phyloP scores from a whole-genome alignment of 768 basidiomycete species.

The Russula ochroleuca region DNA sequence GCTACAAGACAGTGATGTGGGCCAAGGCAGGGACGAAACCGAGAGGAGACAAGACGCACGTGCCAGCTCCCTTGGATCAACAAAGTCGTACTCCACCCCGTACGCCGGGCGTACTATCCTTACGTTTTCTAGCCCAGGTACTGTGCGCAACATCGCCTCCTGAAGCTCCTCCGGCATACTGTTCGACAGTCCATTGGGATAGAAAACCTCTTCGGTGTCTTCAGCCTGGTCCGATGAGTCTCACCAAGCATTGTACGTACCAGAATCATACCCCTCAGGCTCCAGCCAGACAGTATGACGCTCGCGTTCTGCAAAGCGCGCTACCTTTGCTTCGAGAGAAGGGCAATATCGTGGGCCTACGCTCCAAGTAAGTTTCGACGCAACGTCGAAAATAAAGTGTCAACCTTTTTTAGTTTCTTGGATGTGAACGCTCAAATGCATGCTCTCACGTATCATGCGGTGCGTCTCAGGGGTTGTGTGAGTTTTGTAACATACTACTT shows the following conservation, averaged over 20 bases:
- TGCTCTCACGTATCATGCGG: slow-evolving; percentile 64
- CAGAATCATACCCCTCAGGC: slow-evolving; percentile 87
- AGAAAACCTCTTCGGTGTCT: slow-evolving; percentile 60
- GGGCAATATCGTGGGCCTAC: slow-evolving; percentile 89
- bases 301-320: slow-evolving; percentile 68
- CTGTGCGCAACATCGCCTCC: slow-evolving; percentile 75
- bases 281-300: slow-evolving; percentile 83
- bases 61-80: slow-evolving; percentile 77
- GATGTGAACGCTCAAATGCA: slow-evolving; percentile 78
- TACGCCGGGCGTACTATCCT: slow-evolving; percentile 83
- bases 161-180: slow-evolving; percentile 85
- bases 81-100: slow-evolving; percentile 89
- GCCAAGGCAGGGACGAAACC: not conserved
- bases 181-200: slow-evolving; percentile 87
- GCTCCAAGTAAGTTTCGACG: not conserved
- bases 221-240: not conserved
- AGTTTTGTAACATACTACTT: slow-evolving; percentile 70
- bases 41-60: slow-evolving; percentile 44
- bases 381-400: not conserved
- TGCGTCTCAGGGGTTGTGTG: slow-evolving; percentile 71
- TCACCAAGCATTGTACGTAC: slow-evolving; percentile 38
- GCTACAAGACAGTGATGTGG: not conserved
- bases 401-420: slow-evolving; percentile 84
- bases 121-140: slow-evolving; percentile 80
- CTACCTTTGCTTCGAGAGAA: slow-evolving; percentile 82